phyloP scores from a whole-genome alignment of 1,139 yeast genomes.

The Lodderomyces beijingensis region DNA sequence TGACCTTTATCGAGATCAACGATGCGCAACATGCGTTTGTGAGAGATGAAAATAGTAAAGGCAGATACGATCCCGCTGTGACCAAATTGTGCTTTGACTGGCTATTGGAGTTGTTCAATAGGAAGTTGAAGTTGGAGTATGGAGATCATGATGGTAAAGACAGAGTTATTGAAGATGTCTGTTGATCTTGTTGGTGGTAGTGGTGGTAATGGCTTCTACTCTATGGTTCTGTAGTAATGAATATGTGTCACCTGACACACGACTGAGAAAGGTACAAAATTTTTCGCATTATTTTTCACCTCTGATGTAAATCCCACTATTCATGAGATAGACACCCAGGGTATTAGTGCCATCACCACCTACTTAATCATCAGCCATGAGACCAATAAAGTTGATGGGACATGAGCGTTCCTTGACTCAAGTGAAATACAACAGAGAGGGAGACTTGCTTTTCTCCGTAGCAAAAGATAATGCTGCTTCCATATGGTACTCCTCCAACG shows the following conservation, averaged over 20 bases:
- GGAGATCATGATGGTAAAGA: constrained; percentile 56
- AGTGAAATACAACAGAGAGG: constrained; percentile 91
- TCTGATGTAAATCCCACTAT: too few relatives aligned
- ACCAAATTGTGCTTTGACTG: constrained; percentile 66
- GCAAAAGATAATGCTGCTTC: constrained; percentile 88
- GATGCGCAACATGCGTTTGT: constrained; percentile 82
- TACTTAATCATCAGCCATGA: too few relatives aligned
- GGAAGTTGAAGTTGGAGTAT: constrained; percentile 62
- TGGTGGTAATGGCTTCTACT: too few relatives aligned
- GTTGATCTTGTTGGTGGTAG: too few relatives aligned
- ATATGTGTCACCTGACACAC: too few relatives aligned
- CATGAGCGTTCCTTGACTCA: constrained; percentile 88
- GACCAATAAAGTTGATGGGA: constrained; percentile 62
- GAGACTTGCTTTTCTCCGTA: constrained; percentile 87
- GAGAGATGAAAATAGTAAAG: constrained; percentile 74
- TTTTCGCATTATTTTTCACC: too few relatives aligned
- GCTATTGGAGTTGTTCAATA: constrained; percentile 64
- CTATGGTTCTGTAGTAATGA: too few relatives aligned
- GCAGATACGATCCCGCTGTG: constrained; percentile 73
- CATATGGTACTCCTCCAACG: constrained; percentile 92
- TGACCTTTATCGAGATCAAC: constrained; percentile 70
- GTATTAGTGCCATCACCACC: too few relatives aligned
- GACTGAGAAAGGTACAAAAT: too few relatives aligned
- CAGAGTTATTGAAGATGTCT: constrained; percentile 56
- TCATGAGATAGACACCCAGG: too few relatives aligned